Base-by-base conservation (phyloP, 495 filamentous ascomycete genomes). In the Penicillium atrosanguineum region DNA sequence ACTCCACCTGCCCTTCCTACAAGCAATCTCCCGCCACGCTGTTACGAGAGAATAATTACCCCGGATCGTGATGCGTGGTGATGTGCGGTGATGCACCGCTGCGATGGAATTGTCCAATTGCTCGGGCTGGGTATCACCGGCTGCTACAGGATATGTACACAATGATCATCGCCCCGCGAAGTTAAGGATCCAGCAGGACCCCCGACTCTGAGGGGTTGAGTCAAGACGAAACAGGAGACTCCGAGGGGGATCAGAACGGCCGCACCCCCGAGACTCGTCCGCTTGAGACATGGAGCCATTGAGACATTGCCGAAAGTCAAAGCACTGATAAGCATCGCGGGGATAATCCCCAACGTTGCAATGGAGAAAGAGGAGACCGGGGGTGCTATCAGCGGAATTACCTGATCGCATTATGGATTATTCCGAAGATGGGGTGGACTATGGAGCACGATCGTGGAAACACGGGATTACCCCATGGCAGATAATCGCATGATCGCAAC, bases 21-120 rank as follows among this genome's bases (percentile, higher is more conserved):
- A n/a, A 38, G 47, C 38, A 18, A 16, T 46, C 44, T n/a, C 28
- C 29, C 37, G 37, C 46, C 50, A 25, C 28, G 43, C 26, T 49
- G 21, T 65, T 67, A 67, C 64, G 64, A 67, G 64, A 67, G 59
- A 62, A 40, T 50, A 64, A 62, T 66, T 67, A 67, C 61, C 61
- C 63, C 63, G 42, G 63, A 67, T 45, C 28, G 19, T 16, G 28
- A 28, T 46, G 31, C 31, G 37, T 19, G 23, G 23, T 23, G 23
- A 23, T 25, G 6, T 4, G 3, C 31, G 4, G 55, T 26, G 23
- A 40, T 21, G 45, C 46, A 15, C 6, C n/a, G 31, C 16, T 19
- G 5, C 23, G 23, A 2, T 23, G 23, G 19, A 48, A 39, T 11
- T 28, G 19, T 18, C 34, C 9, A n/a, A 6, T 6, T 12, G n/a